A percentile compares a stretch with the other conserved stretches of the same genome.
These are phyloP conservation scores for Dactylonectria estremocensis DNA, from an alignment of 2,329 filamentous ascomycete species.

Conservation along the genomic window DNA sequence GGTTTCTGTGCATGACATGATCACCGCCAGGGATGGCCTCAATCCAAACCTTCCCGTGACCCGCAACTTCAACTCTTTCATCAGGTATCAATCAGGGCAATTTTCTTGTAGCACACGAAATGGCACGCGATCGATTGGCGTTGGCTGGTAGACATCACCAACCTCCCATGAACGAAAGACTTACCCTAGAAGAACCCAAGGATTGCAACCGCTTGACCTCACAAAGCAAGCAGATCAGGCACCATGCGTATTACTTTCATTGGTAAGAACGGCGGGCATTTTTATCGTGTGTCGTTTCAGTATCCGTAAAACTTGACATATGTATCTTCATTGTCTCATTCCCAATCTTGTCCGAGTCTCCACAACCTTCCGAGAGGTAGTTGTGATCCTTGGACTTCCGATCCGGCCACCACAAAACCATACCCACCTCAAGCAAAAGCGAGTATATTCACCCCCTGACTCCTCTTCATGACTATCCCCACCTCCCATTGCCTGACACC, in stretches of 20 bases:
- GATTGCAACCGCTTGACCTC: neutral
- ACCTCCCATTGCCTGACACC: conserved; percentile 41
- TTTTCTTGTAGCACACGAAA: neutral
- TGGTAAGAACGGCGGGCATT: neutral
- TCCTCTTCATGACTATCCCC: conserved; percentile 33
- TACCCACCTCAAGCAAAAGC: conserved; percentile 12
- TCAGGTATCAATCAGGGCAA: neutral
- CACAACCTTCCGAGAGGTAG: neutral
- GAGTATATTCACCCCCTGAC: conserved; percentile 18
- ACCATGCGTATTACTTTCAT: neutral
- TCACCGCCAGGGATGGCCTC: conserved; percentile 13
- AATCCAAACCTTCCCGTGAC: neutral
- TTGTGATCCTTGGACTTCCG: neutral
- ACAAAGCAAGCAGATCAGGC: neutral
- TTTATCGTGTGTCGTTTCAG: neutral
- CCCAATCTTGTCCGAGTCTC: conserved; percentile 19
- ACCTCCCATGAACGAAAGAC: neutral
- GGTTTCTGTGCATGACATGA: conserved; percentile 11
- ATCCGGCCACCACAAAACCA: neutral
- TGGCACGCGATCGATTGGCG: neutral
- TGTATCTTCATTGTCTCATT: conserved; percentile 10
- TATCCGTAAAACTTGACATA: conserved; percentile 2
- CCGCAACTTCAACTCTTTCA: neutral
- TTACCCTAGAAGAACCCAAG: neutral
- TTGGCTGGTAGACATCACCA: neutral